These are phyloP conservation scores for Macrolepiota albuminosa DNA, from an alignment of 768 basidiomycete genomes.

Conservation along the genomic window DNA sequence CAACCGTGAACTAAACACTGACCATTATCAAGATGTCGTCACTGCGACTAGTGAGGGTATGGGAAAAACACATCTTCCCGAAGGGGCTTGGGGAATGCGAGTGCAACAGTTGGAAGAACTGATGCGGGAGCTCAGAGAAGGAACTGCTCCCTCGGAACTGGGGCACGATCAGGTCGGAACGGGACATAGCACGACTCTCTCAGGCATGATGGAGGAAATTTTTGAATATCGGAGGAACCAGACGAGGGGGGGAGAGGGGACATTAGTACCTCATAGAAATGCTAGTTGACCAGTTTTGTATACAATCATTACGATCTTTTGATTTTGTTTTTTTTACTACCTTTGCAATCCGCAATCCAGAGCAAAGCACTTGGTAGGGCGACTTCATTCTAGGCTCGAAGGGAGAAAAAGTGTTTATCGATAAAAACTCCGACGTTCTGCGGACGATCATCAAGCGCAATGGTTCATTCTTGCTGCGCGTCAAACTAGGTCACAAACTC, in stretches of 20 bases:
- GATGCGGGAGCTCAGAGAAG: conserved; percentile 4
- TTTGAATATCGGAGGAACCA: background rate
- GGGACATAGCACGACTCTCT: background rate
- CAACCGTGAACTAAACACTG: background rate
- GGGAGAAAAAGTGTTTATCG: background rate
- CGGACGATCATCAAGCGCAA: no score
- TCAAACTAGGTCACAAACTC: background rate
- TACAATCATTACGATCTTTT: background rate
- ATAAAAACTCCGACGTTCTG: background rate
- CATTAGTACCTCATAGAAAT: background rate
- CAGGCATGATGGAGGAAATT: conserved; percentile 4
- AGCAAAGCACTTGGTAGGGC: background rate
- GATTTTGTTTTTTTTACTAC: background rate
- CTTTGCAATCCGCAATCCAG: background rate
- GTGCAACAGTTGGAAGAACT: conserved; percentile 4
- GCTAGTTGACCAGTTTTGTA: background rate
- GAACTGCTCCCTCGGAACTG: background rate
- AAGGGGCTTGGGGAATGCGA: conserved; percentile 3
- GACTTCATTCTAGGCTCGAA: no score
- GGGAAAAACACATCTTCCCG: background rate
- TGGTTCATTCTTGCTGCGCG: background rate
- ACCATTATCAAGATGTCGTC: background rate
- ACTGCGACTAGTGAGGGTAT: no score
- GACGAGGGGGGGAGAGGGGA: background rate
- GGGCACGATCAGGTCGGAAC: conserved; percentile 3